phyloP scores from a whole-genome alignment of 768 basidiomycete species.

The Nidularia sp. region DNA sequence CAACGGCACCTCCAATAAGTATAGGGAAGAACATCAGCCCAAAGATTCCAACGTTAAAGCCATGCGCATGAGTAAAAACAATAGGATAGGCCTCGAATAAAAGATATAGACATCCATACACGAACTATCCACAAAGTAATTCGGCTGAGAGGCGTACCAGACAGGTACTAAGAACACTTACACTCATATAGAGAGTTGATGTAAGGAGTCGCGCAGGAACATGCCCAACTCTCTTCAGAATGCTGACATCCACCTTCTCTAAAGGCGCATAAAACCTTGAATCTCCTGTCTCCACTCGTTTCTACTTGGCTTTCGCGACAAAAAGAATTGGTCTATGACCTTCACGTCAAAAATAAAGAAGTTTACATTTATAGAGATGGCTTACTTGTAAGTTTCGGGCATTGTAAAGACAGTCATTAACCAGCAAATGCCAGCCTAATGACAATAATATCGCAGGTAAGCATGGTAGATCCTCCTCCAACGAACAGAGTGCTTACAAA shows the following conservation, averaged over 20 bases:
- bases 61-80: slow-evolving; percentile 49
- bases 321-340: slow-evolving; percentile 48
- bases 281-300: slow-evolving; percentile 51
- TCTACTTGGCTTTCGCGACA: slow-evolving; percentile 41
- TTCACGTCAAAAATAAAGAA: too few relatives aligned
- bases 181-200: slow-evolving; percentile 59
- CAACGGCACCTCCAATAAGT: slow-evolving; percentile 44
- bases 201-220: slow-evolving; percentile 52
- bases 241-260: slow-evolving; percentile 34
- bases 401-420: slow-evolving; percentile 48
- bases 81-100: slow-evolving; percentile 61
- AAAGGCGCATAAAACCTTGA: slow-evolving; percentile 46
- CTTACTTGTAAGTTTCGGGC: slow-evolving; percentile 65
- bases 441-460: too few relatives aligned
- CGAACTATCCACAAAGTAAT: slow-evolving; percentile 33
- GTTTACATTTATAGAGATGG: background rate
- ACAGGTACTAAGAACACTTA: slow-evolving; percentile 18
- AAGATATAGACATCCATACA: slow-evolving; percentile 61
- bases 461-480: background rate
- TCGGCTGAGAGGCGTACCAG: too few relatives aligned
- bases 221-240: slow-evolving; percentile 36
- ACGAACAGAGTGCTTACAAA: slow-evolving; percentile 35
- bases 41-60: slow-evolving; percentile 47
- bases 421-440: slow-evolving; percentile 48
- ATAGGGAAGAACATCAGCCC: slow-evolving; percentile 63